phyloP scores from a whole-genome alignment of 2,329 filamentous ascomycete species.

The Ceratocystis papillata region DNA sequence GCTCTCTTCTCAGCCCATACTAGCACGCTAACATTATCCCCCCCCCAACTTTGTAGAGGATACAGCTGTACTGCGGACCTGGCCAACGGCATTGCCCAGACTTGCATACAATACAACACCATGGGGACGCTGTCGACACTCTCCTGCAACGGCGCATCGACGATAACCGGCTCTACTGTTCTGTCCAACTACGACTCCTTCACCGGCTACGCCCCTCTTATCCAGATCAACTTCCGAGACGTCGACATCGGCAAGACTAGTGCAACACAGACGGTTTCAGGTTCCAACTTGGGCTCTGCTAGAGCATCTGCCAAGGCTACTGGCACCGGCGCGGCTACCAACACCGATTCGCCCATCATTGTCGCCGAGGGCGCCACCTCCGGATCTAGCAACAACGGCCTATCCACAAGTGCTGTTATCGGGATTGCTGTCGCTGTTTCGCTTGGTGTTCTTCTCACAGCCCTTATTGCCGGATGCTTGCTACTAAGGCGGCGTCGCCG shows the following conservation, averaged over 20 bases:
- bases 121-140: slow-evolving; percentile 24
- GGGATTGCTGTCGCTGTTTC: slow-evolving; percentile 26
- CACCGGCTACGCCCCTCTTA: slow-evolving; percentile 28
- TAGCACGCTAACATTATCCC: neutral
- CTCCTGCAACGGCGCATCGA: slow-evolving; percentile 19
- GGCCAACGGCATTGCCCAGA: slow-evolving; percentile 25
- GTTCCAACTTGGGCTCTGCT: neutral
- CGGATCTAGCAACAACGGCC: slow-evolving; percentile 9
- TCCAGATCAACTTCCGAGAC: slow-evolving; percentile 29
- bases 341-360: slow-evolving; percentile 6
- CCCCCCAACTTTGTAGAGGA: slow-evolving; percentile 19
- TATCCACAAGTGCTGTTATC: slow-evolving; percentile 23
- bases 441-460: slow-evolving; percentile 21
- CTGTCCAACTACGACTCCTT: slow-evolving; percentile 1
- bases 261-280: neutral
- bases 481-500: slow-evolving; percentile 16
- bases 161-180: slow-evolving; percentile 20
- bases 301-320: neutral
- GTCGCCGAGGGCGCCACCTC: slow-evolving; percentile 16
- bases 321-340: neutral
- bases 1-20: slow-evolving; percentile 20
- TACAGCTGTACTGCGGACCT: slow-evolving; percentile 27
- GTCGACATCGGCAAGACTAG: slow-evolving; percentile 26
- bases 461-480: slow-evolving; percentile 19
- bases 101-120: slow-evolving; percentile 25